These are phyloP conservation scores for Cercospora sp. DNA, from an alignment of 2,329 filamentous ascomycete genomes.

Conservation along the genomic window DNA sequence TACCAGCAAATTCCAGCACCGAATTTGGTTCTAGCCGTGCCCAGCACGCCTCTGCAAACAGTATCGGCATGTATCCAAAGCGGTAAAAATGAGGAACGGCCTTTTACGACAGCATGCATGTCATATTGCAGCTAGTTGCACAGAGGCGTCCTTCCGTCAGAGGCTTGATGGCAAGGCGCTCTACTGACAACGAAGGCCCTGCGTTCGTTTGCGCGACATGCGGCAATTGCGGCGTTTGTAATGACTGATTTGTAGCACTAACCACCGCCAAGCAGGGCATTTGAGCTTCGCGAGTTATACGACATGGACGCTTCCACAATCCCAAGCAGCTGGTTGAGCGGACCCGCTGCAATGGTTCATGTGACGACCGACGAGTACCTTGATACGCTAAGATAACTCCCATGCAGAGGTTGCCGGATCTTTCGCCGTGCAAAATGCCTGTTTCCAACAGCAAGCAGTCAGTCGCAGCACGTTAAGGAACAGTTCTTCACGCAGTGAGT, in stretches of 20 bases:
- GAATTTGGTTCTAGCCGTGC: constrained; percentile 2
- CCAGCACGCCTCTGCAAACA: background rate
- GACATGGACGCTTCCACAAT: background rate
- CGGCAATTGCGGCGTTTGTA: background rate
- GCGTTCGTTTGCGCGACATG: background rate
- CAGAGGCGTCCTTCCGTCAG: background rate
- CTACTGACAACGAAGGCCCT: background rate
- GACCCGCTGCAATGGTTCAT: background rate
- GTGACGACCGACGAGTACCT: background rate
- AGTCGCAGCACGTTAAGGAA: background rate
- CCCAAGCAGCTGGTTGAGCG: background rate
- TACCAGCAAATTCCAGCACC: background rate
- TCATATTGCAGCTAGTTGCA: background rate
- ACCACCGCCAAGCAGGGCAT: background rate
- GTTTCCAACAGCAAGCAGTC: background rate
- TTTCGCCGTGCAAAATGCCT: background rate
- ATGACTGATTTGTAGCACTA: background rate
- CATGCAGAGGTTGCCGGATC: background rate
- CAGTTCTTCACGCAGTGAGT: background rate
- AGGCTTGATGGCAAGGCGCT: background rate
- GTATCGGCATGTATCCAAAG: constrained; percentile 1
- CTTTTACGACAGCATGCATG: background rate
- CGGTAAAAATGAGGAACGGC: background rate
- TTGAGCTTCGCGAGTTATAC: background rate
- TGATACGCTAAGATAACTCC: background rate